phyloP scores from a whole-genome alignment of 176 grass and related monocot genomes.

The Carex myosuroides region DNA sequence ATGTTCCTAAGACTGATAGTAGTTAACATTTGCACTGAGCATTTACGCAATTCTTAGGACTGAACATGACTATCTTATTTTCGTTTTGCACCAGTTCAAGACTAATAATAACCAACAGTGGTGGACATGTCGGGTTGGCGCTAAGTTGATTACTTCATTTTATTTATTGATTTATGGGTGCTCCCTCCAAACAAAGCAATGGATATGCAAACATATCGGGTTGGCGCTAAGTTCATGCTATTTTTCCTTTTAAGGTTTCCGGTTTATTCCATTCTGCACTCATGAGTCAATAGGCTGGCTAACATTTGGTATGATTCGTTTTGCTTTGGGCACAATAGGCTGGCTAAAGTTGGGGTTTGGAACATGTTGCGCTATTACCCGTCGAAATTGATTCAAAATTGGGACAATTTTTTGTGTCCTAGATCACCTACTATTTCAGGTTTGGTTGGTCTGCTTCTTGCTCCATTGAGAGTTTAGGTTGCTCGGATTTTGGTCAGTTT shows the following conservation, averaged over 20 bases:
- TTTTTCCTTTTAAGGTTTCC: neutral
- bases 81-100: neutral
- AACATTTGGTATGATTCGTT: neutral
- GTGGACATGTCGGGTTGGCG: neutral
- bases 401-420: neutral
- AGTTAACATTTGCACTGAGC: neutral
- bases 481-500: neutral
- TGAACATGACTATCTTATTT: neutral
- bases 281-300: neutral
- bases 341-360: neutral
- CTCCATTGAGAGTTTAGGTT: neutral
- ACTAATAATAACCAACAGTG: neutral
- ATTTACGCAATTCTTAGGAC: neutral
- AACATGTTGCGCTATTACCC: neutral
- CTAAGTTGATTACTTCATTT: neutral
- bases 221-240: too few species aligned
- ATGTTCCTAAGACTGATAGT: neutral
- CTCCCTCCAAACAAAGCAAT: neutral
- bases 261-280: neutral
- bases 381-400: neutral
- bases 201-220: neutral
- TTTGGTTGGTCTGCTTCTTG: neutral
- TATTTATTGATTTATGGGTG: neutral
- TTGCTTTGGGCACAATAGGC: neutral
- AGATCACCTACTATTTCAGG: neutral